phyloP scores from a whole-genome alignment of 306 rosid species.

The Fragaria vesca region DNA sequence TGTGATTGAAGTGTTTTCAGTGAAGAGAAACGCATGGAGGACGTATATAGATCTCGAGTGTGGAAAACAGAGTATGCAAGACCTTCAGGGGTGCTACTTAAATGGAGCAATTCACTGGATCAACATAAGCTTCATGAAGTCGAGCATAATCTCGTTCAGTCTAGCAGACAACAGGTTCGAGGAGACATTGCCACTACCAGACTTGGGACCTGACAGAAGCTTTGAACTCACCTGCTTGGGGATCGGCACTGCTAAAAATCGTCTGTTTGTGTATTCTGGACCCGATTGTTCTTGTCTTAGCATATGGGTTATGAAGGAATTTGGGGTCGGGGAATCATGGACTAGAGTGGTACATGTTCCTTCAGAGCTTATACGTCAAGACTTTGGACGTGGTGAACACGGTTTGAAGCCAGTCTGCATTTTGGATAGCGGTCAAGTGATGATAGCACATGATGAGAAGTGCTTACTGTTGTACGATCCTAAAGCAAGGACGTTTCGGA shows the following conservation, averaged over 20 bases:
- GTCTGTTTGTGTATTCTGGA: background rate
- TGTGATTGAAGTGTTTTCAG: background rate
- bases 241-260: background rate
- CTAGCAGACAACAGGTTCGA: background rate
- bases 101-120: background rate
- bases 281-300: background rate
- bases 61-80: background rate
- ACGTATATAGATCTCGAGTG: background rate
- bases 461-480: background rate
- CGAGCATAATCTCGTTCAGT: background rate
- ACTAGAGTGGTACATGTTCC: background rate
- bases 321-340: background rate
- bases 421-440: background rate
- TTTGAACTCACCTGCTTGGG: background rate
- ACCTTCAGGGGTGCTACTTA: background rate
- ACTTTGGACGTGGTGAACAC: background rate
- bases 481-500: background rate
- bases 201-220: background rate
- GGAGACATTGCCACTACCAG: background rate
- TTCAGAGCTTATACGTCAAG: background rate
- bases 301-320: background rate
- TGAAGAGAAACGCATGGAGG: background rate
- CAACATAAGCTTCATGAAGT: background rate
- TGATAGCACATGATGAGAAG: background rate
- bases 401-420: background rate